Evolutionary conservation across 1,284 basidiomycete genomes (phyloP).

Genomic region (Amylostereum chailletii): DNA sequence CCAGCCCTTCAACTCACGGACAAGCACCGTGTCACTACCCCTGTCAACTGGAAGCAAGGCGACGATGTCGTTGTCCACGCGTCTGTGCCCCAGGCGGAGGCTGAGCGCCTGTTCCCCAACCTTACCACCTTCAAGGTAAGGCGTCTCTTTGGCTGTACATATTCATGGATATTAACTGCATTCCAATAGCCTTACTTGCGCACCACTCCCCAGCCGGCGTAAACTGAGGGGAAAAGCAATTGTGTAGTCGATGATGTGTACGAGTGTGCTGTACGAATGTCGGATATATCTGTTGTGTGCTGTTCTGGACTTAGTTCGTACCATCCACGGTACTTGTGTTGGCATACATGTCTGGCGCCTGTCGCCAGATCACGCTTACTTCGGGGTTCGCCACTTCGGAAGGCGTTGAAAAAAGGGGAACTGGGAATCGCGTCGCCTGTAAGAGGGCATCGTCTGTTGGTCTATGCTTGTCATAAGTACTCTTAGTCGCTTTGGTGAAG

Average conservation of each 20-base stretch:
- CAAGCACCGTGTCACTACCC: slow-evolving; percentile 80
- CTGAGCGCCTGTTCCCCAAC: slow-evolving; percentile 79
- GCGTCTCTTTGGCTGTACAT: not conserved
- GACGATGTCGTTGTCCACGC: slow-evolving; percentile 95
- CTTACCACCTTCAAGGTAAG: slow-evolving; percentile 58
- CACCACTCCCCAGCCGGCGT: slow-evolving; percentile 44
- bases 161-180: slow-evolving; percentile 3
- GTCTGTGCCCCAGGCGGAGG: slow-evolving; percentile 80
- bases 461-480: too few species aligned
- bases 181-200: slow-evolving; percentile 59
- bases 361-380: too few species aligned
- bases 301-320: too few species aligned
- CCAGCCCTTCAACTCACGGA: slow-evolving; percentile 87
- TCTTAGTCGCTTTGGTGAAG: too few species aligned
- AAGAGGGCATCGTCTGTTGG: too few species aligned
- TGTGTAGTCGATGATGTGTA: not conserved
- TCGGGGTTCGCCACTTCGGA: too few species aligned
- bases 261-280: not conserved
- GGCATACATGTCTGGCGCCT: too few species aligned
- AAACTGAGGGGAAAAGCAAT: slow-evolving; percentile 4
- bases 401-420: too few species aligned
- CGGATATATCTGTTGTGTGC: not conserved
- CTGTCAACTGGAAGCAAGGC: slow-evolving; percentile 92
- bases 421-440: too few species aligned
- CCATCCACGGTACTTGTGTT: too few species aligned